Conservation (phyloP, 345 rosid species). For the Salix caprea region DNA sequence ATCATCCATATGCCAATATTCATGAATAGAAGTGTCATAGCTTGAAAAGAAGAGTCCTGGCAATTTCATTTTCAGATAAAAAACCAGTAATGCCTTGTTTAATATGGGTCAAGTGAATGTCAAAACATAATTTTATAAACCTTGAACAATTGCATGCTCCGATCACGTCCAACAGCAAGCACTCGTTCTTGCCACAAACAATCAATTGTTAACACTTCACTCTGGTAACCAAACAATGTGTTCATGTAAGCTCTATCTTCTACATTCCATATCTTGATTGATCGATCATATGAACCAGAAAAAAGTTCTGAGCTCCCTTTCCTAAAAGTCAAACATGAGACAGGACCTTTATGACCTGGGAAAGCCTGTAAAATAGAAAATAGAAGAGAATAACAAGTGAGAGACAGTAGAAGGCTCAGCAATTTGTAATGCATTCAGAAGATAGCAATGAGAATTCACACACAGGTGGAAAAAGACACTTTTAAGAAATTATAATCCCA, state of each 20-base stretch:
- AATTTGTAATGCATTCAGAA: neutral
- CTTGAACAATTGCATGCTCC: slow-evolving; percentile 72
- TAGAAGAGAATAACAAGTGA: slow-evolving; percentile 14
- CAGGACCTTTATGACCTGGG: slow-evolving; percentile 84
- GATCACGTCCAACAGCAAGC: slow-evolving; percentile 79
- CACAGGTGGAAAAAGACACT: neutral
- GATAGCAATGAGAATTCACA: neutral
- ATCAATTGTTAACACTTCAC: slow-evolving; percentile 70
- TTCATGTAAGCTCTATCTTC: slow-evolving; percentile 81
- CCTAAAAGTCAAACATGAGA: slow-evolving; percentile 83
- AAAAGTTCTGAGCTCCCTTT: slow-evolving; percentile 79
- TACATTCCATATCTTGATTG: slow-evolving; percentile 83
- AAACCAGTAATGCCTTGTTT: neutral
- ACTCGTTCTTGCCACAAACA: slow-evolving; percentile 76
- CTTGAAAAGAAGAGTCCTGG: neutral
- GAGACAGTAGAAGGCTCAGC: neutral
- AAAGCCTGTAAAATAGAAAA: slow-evolving; percentile 57
- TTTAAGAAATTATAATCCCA: neutral
- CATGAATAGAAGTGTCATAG: neutral
- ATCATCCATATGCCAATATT: no score
- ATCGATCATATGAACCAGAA: slow-evolving; percentile 97
- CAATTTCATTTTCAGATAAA: neutral
- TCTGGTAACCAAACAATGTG: slow-evolving; percentile 79
- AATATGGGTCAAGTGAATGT: neutral
- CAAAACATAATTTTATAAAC: slow-evolving; percentile 17